A percentile compares a stretch with the other conserved stretches of the same genome.
These are phyloP conservation scores for Metschnikowia vanudenii DNA, from an alignment of 805 yeast genomes.

Conservation along the genomic window DNA sequence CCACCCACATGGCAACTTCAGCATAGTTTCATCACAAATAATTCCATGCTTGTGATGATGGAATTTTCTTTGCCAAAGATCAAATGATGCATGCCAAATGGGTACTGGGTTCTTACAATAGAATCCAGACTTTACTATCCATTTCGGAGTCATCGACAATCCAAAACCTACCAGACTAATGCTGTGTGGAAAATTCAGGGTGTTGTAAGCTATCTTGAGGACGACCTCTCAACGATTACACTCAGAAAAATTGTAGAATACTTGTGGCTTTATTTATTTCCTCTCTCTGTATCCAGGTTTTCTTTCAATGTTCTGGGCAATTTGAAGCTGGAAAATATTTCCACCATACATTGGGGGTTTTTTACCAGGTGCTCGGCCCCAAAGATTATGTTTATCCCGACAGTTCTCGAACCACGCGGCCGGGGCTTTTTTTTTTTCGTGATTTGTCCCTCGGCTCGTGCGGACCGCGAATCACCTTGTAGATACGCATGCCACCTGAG, in stretches of 20 bases:
- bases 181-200: background rate
- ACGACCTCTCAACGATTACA: too few species aligned
- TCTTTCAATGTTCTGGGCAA: too few species aligned
- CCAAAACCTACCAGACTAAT: background rate
- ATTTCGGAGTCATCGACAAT: conserved; percentile 11
- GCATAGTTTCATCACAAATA: conserved; percentile 46
- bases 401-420: background rate
- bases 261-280: too few species aligned
- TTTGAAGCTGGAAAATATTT: too few species aligned
- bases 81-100: conserved; percentile 24
- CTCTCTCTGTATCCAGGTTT: too few species aligned
- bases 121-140: conserved; percentile 20
- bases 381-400: background rate
- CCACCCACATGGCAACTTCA: conserved; percentile 35
- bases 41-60: conserved; percentile 41
- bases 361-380: too few species aligned
- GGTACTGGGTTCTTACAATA: conserved; percentile 23
- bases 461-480: conserved; percentile 2
- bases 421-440: background rate
- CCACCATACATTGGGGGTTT: too few species aligned
- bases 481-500: background rate
- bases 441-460: background rate
- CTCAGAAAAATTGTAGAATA: too few species aligned
- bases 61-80: conserved; percentile 44
- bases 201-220: background rate